phyloP scores from a whole-genome alignment of 2,329 filamentous ascomycete genomes.

The Xylariaceae sp. region DNA sequence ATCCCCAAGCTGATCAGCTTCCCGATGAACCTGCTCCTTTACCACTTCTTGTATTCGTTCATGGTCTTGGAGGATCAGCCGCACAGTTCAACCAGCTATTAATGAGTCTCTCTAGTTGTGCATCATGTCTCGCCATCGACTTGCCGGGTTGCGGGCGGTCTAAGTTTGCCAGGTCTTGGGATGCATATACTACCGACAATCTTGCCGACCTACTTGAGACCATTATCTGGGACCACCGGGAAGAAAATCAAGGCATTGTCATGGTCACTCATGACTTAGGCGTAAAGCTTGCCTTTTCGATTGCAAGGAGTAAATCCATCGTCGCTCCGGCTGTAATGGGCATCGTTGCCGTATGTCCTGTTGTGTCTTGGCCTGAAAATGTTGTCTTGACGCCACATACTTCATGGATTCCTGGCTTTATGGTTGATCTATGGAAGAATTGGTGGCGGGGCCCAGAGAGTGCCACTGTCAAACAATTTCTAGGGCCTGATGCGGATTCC shows the following conservation, averaged over 20 bases:
- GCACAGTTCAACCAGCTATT: constrained; percentile 83
- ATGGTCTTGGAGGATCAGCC: constrained; percentile 87
- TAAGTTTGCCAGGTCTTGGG: constrained; percentile 67
- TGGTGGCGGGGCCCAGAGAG: constrained; percentile 66
- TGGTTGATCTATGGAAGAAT: constrained; percentile 73
- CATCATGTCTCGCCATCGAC: constrained; percentile 83
- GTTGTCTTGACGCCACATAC: constrained; percentile 46
- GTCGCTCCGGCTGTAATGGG: constrained; percentile 61
- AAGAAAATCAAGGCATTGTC: constrained; percentile 69
- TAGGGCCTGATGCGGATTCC: constrained; percentile 61
- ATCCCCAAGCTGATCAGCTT: constrained; percentile 78
- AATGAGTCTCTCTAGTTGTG: constrained; percentile 75
- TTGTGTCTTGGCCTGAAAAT: constrained; percentile 58
- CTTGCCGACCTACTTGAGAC: constrained; percentile 70
- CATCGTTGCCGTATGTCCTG: constrained; percentile 77
- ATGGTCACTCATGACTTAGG: constrained; percentile 90
- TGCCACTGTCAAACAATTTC: constrained; percentile 73
- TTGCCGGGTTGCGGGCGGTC: constrained; percentile 87
- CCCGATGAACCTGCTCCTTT: constrained; percentile 68
- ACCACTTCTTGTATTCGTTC: constrained; percentile 84
- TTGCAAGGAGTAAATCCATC: constrained; percentile 50
- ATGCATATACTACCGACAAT: constrained; percentile 74
- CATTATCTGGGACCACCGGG: constrained; percentile 70
- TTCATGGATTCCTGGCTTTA: constrained; percentile 62
- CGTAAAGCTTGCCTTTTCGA: constrained; percentile 68